phyloP scores from a whole-genome alignment of 345 rosid species.

The sweet orange (Citrus sinensis) region DVS_A1.0 CM039162.1:4745001-4745500 shows the following conservation, averaged over 20 bases:
- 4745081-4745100: conserved; percentile 22
- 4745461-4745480: too few relatives aligned
- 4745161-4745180: conserved; percentile 84
- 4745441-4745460: too few relatives aligned
- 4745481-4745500: too few relatives aligned
- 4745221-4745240: neutral
- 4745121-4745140: conserved; percentile 54
- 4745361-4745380: neutral
- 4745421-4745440: too few relatives aligned
- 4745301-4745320: neutral
- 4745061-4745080: conserved; percentile 12
- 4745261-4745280: neutral
- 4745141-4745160: conserved; percentile 81
- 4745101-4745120: conserved; percentile 25
- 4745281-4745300: neutral
- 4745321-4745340: neutral
- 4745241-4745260: neutral
- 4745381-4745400: neutral
- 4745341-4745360: neutral
- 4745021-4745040: neutral
- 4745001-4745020: neutral
- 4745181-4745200: conserved; percentile 23
- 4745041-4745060: neutral
- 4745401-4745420: neutral
- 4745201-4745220: neutral